Evolutionary conservation across 441 rosid genomes (phyloP).

Genomic region (Pelargonium citronellum): DNA sequence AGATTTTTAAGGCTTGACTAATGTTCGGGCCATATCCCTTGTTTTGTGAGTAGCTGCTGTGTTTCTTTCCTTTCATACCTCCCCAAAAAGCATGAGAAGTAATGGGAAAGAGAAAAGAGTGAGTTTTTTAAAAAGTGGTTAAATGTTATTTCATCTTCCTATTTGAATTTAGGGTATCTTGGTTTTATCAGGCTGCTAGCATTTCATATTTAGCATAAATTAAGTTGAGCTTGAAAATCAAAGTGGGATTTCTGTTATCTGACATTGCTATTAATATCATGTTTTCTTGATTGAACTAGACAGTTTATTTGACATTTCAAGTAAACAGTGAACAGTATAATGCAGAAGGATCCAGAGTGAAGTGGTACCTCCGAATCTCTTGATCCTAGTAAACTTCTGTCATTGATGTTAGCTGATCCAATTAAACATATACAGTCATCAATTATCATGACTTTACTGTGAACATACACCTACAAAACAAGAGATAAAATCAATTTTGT

Average conservation of each 20-base stretch:
- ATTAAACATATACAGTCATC: constrained; percentile 70
- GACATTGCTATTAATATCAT: neutral
- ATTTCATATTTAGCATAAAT: neutral
- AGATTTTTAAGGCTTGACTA: too few species aligned
- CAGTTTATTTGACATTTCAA: neutral
- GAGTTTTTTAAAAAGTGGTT: too few species aligned
- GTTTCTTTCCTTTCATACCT: too few species aligned
- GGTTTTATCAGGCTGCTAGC: too few species aligned
- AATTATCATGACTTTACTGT: constrained; percentile 88
- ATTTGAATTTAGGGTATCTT: too few species aligned
- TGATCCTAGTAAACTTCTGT: constrained; percentile 95
- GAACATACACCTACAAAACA: constrained; percentile 76
- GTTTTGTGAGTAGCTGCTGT: too few species aligned
- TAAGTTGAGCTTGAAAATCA: neutral
- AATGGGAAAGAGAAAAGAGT: too few species aligned
- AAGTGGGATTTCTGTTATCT: neutral
- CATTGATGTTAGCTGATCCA: constrained; percentile 97
- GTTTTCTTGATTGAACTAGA: neutral
- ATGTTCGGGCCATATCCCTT: too few species aligned
- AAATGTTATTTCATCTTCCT: too few species aligned
- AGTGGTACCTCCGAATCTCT: constrained; percentile 89
- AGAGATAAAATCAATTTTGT: neutral
- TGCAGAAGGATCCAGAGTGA: neutral
- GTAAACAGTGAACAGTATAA: neutral
- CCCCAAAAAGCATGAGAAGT: too few species aligned